These are phyloP conservation scores for Hypoxylon subgilvum DNA, from an alignment of 495 filamentous ascomycete species.

Conservation along the genomic window DNA sequence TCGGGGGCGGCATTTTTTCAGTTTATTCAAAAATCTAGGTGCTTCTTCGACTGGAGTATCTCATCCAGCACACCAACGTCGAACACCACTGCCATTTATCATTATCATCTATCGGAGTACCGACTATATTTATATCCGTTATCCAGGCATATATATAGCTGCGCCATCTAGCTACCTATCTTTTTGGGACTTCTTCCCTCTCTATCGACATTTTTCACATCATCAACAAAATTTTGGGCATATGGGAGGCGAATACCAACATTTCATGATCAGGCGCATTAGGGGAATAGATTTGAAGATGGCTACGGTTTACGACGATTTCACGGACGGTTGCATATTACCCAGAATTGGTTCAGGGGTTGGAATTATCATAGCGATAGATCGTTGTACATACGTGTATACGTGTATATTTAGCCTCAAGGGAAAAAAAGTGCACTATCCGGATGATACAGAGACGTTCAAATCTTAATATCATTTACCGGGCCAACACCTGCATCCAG, in stretches of 20 bases:
- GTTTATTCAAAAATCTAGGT: too few species aligned
- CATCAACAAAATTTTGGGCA: neutral
- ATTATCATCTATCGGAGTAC: too few species aligned
- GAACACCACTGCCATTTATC: too few species aligned
- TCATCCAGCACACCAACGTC: too few species aligned
- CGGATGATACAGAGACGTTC: conserved; percentile 31
- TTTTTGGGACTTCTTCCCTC: too few species aligned
- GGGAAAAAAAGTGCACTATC: conserved; percentile 28
- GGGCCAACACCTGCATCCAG: conserved; percentile 27
- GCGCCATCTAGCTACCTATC: too few species aligned
- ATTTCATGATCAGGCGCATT: conserved; percentile 11
- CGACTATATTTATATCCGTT: too few species aligned
- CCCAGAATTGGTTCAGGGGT: conserved; percentile 19
- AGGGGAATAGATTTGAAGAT: conserved; percentile 21
- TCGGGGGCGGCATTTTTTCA: too few species aligned
- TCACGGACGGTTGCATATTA: conserved; percentile 26
- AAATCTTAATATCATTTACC: conserved; percentile 36
- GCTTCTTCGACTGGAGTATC: too few species aligned
- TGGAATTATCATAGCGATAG: conserved; percentile 14
- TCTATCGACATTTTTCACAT: too few species aligned
- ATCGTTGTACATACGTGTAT: conserved; percentile 13
- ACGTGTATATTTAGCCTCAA: conserved; percentile 36
- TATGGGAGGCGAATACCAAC: neutral
- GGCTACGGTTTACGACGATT: neutral
- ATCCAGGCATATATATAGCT: too few species aligned